Base-by-base conservation (phyloP, 768 basidiomycete species). In the Xerocomellus chrysenteron region DNA sequence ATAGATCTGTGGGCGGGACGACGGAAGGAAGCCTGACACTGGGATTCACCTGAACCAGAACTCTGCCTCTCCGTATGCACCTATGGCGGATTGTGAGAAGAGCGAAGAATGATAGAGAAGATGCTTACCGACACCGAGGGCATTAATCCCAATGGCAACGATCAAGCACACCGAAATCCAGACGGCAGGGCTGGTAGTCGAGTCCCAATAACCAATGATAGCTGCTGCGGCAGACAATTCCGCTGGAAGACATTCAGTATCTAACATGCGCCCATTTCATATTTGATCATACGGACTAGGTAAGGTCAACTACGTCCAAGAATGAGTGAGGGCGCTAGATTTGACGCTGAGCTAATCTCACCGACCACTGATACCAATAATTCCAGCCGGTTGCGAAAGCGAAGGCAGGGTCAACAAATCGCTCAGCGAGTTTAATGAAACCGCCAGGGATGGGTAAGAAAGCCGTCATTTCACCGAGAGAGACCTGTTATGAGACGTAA, bases 1-100 rank as follows among this genome's bases (percentile, higher is more conserved):
- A 21, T 5, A 30, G 5, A 17, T 21, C 12, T 5, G 16, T 55
- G 16, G 37, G 36, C 32, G 6, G 5, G 19, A 11, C 39, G 21
- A 3, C 2, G 28, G 16, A 32, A 4, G 16, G 5, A 21, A 17
- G n/a, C 13, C n/a, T 21, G 13, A 14, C 1, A 26, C 11, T n/a
- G 16, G 1, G 13, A 32, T 21, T 21, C 28, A 55, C 54, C 54
- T 45, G 19, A 55, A 55, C 54, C 54, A 55, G 28, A 55, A 55
- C 26, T 55, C 47, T 26, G 54, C 9, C 33, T 55, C 54, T 43
- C 54, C 54, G 54, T 49, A 55, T 47, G 47, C 47, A 28, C 54
- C 54, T 55, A 30, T 13, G 32, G 32, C 4, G 10, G 14, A 40
- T 4, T 6, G 33, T 48, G 7, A 52, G 32, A 5, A 19, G 8